Conservation (phyloP, 2,329 filamentous ascomycete genomes). For the Phyllosticta capitalensis region DNA sequence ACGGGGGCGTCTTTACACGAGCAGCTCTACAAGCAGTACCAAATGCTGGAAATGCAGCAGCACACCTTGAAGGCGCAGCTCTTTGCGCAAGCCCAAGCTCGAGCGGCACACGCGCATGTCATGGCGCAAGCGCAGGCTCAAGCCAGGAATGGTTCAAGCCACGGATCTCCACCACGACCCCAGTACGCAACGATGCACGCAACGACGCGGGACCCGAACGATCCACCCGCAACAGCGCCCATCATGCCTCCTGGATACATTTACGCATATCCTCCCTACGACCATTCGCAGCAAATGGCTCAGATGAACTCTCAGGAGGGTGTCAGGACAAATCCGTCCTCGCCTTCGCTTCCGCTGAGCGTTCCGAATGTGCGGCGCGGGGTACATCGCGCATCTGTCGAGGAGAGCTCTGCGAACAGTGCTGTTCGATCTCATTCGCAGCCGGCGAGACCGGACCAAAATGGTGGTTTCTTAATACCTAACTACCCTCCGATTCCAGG, state of each 20-base stretch:
- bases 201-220: not conserved
- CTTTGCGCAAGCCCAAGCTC: slow-evolving; percentile 22
- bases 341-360: slow-evolving; percentile 36
- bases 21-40: slow-evolving; percentile 41
- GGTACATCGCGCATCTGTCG: slow-evolving; percentile 33
- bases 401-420: slow-evolving; percentile 30
- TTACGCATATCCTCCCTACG: slow-evolving; percentile 38
- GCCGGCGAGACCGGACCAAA: slow-evolving; percentile 35
- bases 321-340: slow-evolving; percentile 39
- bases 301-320: slow-evolving; percentile 33
- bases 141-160: slow-evolving; percentile 8
- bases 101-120: slow-evolving; percentile 21
- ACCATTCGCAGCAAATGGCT: slow-evolving; percentile 28
- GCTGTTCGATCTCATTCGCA: slow-evolving; percentile 42
- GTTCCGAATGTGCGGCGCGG: slow-evolving; percentile 34
- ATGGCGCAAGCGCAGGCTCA: slow-evolving; percentile 21
- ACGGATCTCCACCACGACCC: slow-evolving; percentile 7
- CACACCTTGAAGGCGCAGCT: slow-evolving; percentile 27
- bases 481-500: slow-evolving; percentile 31
- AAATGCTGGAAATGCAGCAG: slow-evolving; percentile 35
- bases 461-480: slow-evolving; percentile 27
- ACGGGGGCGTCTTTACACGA: slow-evolving; percentile 37
- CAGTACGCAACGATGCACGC: slow-evolving; percentile 8
- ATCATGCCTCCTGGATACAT: slow-evolving; percentile 31
- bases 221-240: slow-evolving; percentile 18